Percentiles rank a stretch among this genome's conserved stretches.
phyloP scores from a whole-genome alignment of 2,329 filamentous ascomycete genomes.

The Paecilomyces niveus region DNA sequence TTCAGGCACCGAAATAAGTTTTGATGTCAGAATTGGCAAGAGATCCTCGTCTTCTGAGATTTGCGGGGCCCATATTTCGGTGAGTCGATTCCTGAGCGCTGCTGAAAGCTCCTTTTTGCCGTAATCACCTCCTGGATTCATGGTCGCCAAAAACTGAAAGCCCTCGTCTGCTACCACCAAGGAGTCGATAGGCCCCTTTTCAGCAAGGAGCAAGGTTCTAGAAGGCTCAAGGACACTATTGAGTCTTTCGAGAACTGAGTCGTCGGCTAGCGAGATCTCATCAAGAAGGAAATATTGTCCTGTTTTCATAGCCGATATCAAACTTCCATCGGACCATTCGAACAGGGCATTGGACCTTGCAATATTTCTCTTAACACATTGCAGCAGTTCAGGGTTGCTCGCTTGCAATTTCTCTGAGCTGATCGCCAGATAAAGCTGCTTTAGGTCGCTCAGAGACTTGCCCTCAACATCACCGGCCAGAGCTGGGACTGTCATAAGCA shows the following conservation, averaged over 20 bases:
- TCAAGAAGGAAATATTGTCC: slow-evolving; percentile 91
- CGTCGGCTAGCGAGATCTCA: slow-evolving; percentile 94
- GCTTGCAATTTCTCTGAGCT: slow-evolving; percentile 35
- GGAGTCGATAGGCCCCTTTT: slow-evolving; percentile 83
- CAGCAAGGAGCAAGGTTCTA: slow-evolving; percentile 78
- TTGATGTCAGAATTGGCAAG: slow-evolving; percentile 73
- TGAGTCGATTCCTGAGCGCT: slow-evolving; percentile 90
- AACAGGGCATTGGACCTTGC: slow-evolving; percentile 77
- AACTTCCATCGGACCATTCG: slow-evolving; percentile 90
- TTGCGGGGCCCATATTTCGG: slow-evolving; percentile 95
- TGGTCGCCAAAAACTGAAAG: slow-evolving; percentile 96
- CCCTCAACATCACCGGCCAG: slow-evolving; percentile 17
- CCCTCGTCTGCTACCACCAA: slow-evolving; percentile 66
- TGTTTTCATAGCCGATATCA: slow-evolving; percentile 87
- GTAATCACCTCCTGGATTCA: slow-evolving; percentile 98
- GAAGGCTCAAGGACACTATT: slow-evolving; percentile 94
- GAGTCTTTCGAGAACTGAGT: slow-evolving; percentile 89
- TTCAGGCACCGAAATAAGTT: slow-evolving; percentile 54
- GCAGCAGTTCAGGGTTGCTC: slow-evolving; percentile 44
- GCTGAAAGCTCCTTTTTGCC: slow-evolving; percentile 96
- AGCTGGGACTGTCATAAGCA: slow-evolving; percentile 30
- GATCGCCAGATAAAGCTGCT: slow-evolving; percentile 54
- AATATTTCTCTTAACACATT: slow-evolving; percentile 39
- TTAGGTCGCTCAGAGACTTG: slow-evolving; percentile 48
- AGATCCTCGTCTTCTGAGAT: slow-evolving; percentile 81